phyloP scores from a whole-genome alignment of 805 yeast genomes.

The Nakazawaea ernobii region DNA sequence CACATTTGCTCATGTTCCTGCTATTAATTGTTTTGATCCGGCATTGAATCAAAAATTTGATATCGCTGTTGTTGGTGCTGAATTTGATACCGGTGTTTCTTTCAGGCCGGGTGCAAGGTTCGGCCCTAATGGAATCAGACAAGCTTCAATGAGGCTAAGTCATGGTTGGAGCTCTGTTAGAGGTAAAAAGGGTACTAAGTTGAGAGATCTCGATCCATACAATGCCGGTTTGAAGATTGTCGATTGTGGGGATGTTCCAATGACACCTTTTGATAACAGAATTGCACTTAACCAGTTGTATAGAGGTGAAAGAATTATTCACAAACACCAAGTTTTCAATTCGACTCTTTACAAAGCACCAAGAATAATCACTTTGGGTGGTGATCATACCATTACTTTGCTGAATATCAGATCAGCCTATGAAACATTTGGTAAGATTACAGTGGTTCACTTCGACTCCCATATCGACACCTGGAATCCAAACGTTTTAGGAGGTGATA shows the following conservation, averaged over 20 bases:
- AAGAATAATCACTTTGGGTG: slow-evolving; percentile 49
- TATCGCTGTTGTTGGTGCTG: slow-evolving; percentile 55
- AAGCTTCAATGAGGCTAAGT: slow-evolving; percentile 38
- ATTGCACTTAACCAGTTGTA: slow-evolving; percentile 51
- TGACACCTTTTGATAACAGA: slow-evolving; percentile 56
- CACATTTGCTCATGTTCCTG: slow-evolving; percentile 42
- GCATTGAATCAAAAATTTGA: slow-evolving; percentile 24
- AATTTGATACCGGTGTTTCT: slow-evolving; percentile 52
- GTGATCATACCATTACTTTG: slow-evolving; percentile 54
- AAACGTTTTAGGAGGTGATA: slow-evolving; percentile 53
- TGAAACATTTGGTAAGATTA: slow-evolving; percentile 40
- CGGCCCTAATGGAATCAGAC: slow-evolving; percentile 50
- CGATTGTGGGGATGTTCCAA: slow-evolving; percentile 58
- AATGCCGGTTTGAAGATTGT: slow-evolving; percentile 32
- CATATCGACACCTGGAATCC: slow-evolving; percentile 74
- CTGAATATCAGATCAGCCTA: slow-evolving; percentile 46
- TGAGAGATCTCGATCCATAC: slow-evolving; percentile 38
- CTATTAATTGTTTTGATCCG: slow-evolving; percentile 40
- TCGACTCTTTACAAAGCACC: slow-evolving; percentile 23
- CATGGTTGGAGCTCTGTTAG: slow-evolving; percentile 36
- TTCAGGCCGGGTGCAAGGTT: slow-evolving; percentile 55
- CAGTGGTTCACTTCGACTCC: slow-evolving; percentile 60
- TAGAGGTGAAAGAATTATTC: slow-evolving; percentile 45
- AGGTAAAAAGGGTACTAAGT: slow-evolving; percentile 29
- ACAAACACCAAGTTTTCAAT: slow-evolving; percentile 26